These are phyloP conservation scores for Hypoxylon sp. DNA, from an alignment of 2,329 filamentous ascomycete species.

Conservation along the genomic window DNA sequence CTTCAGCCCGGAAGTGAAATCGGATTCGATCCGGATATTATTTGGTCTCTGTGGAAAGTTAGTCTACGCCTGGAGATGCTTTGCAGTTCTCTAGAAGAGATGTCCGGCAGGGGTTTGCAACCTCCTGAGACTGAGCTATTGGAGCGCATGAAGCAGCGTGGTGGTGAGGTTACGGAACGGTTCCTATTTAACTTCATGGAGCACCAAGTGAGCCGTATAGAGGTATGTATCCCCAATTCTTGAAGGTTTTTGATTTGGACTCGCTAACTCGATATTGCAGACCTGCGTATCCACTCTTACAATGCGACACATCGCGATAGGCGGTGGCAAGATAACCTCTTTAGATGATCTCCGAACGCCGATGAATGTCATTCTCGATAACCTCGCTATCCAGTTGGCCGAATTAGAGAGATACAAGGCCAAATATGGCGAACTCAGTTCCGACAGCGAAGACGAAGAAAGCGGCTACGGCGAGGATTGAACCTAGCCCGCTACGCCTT, in stretches of 20 bases:
- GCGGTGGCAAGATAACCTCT: constrained; percentile 72
- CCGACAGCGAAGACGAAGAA: constrained; percentile 52
- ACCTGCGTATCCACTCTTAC: constrained; percentile 84
- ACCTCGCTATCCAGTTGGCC: constrained; percentile 72
- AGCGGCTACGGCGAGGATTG: constrained; percentile 58
- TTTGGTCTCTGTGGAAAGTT: constrained; percentile 92
- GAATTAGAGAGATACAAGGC: constrained; percentile 75
- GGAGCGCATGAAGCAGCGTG: constrained; percentile 75
- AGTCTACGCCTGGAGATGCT: constrained; percentile 93
- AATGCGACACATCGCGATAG: constrained; percentile 83
- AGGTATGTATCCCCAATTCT: constrained; percentile 72
- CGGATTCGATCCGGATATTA: constrained; percentile 82
- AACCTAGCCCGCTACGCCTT: constrained; percentile 8
- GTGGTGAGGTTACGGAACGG: constrained; percentile 88
- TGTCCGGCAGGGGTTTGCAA: constrained; percentile 74
- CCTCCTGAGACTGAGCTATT: constrained; percentile 87
- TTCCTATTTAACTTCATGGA: constrained; percentile 93
- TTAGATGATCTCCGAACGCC: constrained; percentile 83
- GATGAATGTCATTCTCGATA: constrained; percentile 79
- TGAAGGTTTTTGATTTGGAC: background rate
- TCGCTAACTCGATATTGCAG: constrained; percentile 62
- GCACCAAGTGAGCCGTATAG: constrained; percentile 94
- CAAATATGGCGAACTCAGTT: constrained; percentile 63
- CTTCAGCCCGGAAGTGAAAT: constrained; percentile 77
- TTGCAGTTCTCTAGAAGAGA: constrained; percentile 87